Evolutionary conservation across 371 early-diverging fungal species (phyloP), one percentile per base, ranked within the genome.

Genomic region (Synchytrium microbalum): DNA sequence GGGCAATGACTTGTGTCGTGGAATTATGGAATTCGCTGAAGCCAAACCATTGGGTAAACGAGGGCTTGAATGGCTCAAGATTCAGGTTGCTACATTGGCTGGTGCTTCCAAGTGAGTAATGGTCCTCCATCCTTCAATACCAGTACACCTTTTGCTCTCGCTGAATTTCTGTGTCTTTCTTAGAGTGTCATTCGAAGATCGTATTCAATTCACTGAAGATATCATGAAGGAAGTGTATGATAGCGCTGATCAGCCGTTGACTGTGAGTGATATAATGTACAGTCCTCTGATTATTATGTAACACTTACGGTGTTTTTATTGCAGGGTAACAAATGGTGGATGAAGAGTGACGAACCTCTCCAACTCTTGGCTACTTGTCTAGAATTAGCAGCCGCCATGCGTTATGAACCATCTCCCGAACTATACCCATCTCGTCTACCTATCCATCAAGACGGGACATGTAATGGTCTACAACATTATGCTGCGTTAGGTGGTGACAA

Each of bases 381-480:
- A 26, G 97, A 98, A 75, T 72, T 94, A 25, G 77, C 89, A 0
- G 85, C 79, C 3, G 97, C 96, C 1, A 55, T 86, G 16, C 82
- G 88, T 29, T 38, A 38, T 38, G 86, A 86, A 52, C 64, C 68
- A 1, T 84, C 90, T 3, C 96, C 97, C 1, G 79, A 79, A 25
- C 75, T 74, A 54, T 96, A 81, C 68, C 67, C 75, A 57, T 91
- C 90, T 52, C 72, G 78, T 5, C 70, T 96, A 30, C 97, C 95
- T n/a, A 79, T 96, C 24, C 98, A 98, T 72, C 95, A 95, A 74
- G 99, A 98, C 72, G 99, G 98, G 55, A 93, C 96, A 0, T 98
- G 99, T 77, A 97, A 97, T 69, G 99, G 99, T 26, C 79, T 98
- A 65, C 99, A 98, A 77, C 99, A 98, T 75, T 97, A 97, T 70